Base-by-base conservation (phyloP, 2,329 filamentous ascomycete species). In the Lecanicillium sp. region DNA sequence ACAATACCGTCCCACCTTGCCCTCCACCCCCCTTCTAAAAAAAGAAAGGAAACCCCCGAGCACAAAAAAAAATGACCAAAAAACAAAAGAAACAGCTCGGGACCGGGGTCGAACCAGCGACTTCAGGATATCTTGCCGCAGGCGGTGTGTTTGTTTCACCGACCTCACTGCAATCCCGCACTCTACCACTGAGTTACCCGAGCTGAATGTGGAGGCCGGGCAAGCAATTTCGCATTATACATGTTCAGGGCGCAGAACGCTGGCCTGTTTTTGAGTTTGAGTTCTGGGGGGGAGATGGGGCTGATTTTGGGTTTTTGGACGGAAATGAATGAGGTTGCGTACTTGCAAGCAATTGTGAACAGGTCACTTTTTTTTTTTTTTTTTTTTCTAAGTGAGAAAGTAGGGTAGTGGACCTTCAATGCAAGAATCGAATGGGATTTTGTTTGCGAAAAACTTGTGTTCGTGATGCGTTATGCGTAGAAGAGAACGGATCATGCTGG, bases 61-160 rank as follows among this genome's bases (percentile, higher is more conserved):
- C 19, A 37, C 20, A 37, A 37, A 20, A 36, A 19, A 36, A 23
- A 45, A 17, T 3, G 24, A 4, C 21, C 30, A 46, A 39, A 46
- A 8, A 8, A 2, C 15, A 30, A 19, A n/a, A 36, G 3, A 48
- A 27, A n/a, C 3, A 48, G 44, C 44, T 48, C 44, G 44, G 30
- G 36, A 29, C 37, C 44, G 37, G 44, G 29, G 23, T 48, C 44
- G 44, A 48, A 48, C 44, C 45, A 50, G 3, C 51, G 55, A 44
- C 57, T 60, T 42, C 58, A 50, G n/a, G 46, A 49, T 47, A 29
- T 33, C 14, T 48, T 15, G 29, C 37, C 10, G n/a, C n/a, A n/a
- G n/a, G n/a, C n/a, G 12, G 17, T 17, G 43, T 14, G 11, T n/a
- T 17, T 14, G 14, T 10, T 17, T 4, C 1, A 19, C 14, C 15